Conservation (phyloP, 192 early-diverging fungal species). For the Coemansia sp. region DNA sequence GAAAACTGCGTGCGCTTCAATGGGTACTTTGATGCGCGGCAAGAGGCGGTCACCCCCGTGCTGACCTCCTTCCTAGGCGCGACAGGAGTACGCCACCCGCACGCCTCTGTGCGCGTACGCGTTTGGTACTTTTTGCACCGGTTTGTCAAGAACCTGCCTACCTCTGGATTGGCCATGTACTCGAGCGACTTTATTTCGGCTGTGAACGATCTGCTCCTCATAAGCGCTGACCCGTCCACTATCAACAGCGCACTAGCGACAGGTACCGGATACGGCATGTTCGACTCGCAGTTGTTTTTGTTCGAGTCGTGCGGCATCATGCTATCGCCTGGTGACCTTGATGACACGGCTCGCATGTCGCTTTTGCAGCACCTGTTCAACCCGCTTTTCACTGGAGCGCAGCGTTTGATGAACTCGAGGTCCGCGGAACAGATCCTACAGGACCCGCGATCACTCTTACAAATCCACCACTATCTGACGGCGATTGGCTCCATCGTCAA, state of each 20-base stretch:
- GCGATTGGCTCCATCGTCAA: slow-evolving; percentile 86
- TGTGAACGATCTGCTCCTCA: slow-evolving; percentile 68
- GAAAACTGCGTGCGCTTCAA: slow-evolving; percentile 54
- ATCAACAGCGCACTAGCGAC: slow-evolving; percentile 9
- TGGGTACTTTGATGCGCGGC: slow-evolving; percentile 49
- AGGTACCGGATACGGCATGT: slow-evolving; percentile 55
- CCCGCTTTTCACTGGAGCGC: slow-evolving; percentile 78
- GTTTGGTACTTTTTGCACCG: slow-evolving; percentile 88
- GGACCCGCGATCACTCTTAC: slow-evolving; percentile 71
- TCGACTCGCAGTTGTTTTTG: slow-evolving; percentile 83
- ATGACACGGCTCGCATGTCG: slow-evolving; percentile 71
- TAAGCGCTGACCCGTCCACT: slow-evolving; percentile 64
- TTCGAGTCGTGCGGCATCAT: slow-evolving; percentile 93
- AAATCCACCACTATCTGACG: slow-evolving; percentile 81
- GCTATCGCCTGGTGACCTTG: slow-evolving; percentile 77
- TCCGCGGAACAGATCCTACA: slow-evolving; percentile 60
- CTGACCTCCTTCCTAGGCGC: slow-evolving; percentile 46
- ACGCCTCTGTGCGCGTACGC: slow-evolving; percentile 69
- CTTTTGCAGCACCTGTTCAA: slow-evolving; percentile 68
- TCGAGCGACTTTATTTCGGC: slow-evolving; percentile 56
- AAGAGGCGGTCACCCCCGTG: slow-evolving; percentile 36
- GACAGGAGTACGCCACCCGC: slow-evolving; percentile 74
- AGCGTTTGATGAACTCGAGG: slow-evolving; percentile 65
- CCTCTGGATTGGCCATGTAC: slow-evolving; percentile 31
- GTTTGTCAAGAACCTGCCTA: slow-evolving; percentile 73